Percentiles rank a stretch among this genome's conserved stretches.
These are phyloP conservation scores for Oleoguttula mirabilis DNA, from an alignment of 495 filamentous ascomycete genomes.

Conservation along the genomic window DNA sequence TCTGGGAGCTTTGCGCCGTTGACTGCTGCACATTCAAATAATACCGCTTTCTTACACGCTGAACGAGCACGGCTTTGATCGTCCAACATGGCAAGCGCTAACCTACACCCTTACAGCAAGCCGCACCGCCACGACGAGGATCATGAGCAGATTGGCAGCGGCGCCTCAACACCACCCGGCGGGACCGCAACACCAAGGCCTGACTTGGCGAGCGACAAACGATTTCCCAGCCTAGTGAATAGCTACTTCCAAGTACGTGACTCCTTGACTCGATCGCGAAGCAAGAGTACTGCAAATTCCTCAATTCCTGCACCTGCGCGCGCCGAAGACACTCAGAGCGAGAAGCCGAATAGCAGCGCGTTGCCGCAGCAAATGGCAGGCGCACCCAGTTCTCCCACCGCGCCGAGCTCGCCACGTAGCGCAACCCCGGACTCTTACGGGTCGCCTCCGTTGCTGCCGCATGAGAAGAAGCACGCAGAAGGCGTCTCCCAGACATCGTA, in stretches of 20 bases:
- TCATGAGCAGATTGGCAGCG: slow-evolving; percentile 66
- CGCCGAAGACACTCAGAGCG: slow-evolving; percentile 4
- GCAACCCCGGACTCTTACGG: slow-evolving; percentile 6
- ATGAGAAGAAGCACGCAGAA: slow-evolving; percentile 11
- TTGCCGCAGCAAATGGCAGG: slow-evolving; percentile 1
- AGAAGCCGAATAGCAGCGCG: slow-evolving; percentile 3
- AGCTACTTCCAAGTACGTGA: slow-evolving; percentile 97
- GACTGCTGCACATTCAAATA: too few species aligned
- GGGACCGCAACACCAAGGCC: slow-evolving; percentile 69
- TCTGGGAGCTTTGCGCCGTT: too few species aligned
- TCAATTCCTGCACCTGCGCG: slow-evolving; percentile 23
- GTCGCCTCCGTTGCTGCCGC: slow-evolving; percentile 21
- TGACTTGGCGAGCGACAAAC: slow-evolving; percentile 75
- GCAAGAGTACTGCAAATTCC: slow-evolving; percentile 22
- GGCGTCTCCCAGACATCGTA: not conserved
- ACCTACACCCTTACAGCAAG: slow-evolving; percentile 20
- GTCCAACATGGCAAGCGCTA: slow-evolving; percentile 23
- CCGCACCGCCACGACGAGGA: slow-evolving; percentile 51
- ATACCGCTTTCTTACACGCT: too few species aligned
- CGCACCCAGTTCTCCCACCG: slow-evolving; percentile 12
- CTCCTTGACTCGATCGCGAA: slow-evolving; percentile 24
- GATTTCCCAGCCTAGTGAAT: slow-evolving; percentile 73
- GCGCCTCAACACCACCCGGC: slow-evolving; percentile 52
- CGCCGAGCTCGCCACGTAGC: slow-evolving; percentile 15
- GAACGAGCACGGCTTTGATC: too few species aligned